Base-by-base conservation (phyloP, 2,329 filamentous ascomycete species). In the Alternaria gansuensis region DNA sequence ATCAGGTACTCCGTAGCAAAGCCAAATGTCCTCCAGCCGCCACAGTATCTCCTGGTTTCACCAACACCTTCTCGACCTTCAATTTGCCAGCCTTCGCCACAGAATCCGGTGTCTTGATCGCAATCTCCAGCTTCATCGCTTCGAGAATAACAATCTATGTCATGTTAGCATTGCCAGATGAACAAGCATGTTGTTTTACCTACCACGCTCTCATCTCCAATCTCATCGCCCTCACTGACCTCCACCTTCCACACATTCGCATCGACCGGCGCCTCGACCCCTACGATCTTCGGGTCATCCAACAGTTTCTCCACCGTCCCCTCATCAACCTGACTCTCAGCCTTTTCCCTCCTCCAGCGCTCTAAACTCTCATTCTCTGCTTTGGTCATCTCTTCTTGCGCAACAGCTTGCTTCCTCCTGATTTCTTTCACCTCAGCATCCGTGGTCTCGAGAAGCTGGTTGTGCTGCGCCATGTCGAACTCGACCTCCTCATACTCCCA, bases 381-480 rank as follows among this genome's bases (percentile, higher is more conserved):
- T 65, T 79, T 81, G 5, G 75, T 76, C 79, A 81, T 80, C 66
- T 80, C 77, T 10, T 78, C 79, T 65, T 86, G 83, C 7, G 82
- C 82, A 13, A 76, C 67, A 2, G 75, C 75, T 69, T 86, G 84
- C 55, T 75, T 77, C 31, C 70, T 67, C 21, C 81, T 75, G 14
- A 86, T 82, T 9, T 69, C 65, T 26, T 66, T 71, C 1, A 85
- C 83, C 65, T 86, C 84, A 1, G 80, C 78, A 24, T 65, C 73
- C 1, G 82, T 85, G 2, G 78, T 74, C 3, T 65, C 62, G 9
- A 86, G 76, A 46, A 86, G 63, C 51, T 72, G 64, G 56, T 87
- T 86, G 67, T 87, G 84, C 58, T 80, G 80, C 5, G 73, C 80
- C 83, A 87, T 85, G 58, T 87, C 84, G 59, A 87, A 86, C 23